Percentiles rank a stretch among this genome's conserved stretches.
Conservation (phyloP, 1,284 basidiomycete genomes). For the Somion occarium region DNA sequence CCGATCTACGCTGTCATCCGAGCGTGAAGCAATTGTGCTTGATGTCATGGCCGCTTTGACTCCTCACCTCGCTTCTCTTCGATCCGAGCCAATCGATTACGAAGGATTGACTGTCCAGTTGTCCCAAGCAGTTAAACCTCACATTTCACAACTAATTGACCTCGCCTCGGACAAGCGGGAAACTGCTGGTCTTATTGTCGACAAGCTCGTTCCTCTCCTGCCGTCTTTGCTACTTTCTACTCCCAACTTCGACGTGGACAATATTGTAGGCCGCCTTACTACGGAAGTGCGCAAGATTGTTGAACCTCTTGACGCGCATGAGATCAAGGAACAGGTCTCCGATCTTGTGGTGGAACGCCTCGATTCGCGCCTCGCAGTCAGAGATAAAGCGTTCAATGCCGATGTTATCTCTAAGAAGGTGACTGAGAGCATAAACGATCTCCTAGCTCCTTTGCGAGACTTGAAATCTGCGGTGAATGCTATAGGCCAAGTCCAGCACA, state of each 20-base stretch:
- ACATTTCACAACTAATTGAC: slow-evolving; percentile 82
- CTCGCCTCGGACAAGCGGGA: slow-evolving; percentile 81
- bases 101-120: slow-evolving; percentile 68
- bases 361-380: slow-evolving; percentile 70
- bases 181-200: slow-evolving; percentile 74
- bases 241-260: slow-evolving; percentile 46
- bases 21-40: slow-evolving; percentile 53
- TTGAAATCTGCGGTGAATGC: slow-evolving; percentile 39
- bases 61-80: slow-evolving; percentile 57
- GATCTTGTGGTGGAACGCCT: slow-evolving; percentile 80
- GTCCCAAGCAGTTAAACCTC: slow-evolving; percentile 79
- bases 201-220: slow-evolving; percentile 64
- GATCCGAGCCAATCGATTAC: slow-evolving; percentile 67
- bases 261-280: slow-evolving; percentile 52
- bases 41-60: slow-evolving; percentile 53
- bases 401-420: slow-evolving; percentile 56
- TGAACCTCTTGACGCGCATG: slow-evolving; percentile 72
- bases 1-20: slow-evolving; percentile 33
- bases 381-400: slow-evolving; percentile 64
- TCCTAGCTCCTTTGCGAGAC: slow-evolving; percentile 44
- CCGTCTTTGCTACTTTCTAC: slow-evolving; percentile 40
- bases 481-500: slow-evolving; percentile 32
- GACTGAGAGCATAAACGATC: slow-evolving; percentile 43
- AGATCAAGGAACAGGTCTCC: slow-evolving; percentile 81
- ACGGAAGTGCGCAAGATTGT: slow-evolving; percentile 65